phyloP scores from a whole-genome alignment of 805 yeast species.

The Cyberlindnera suaveolens region DNA sequence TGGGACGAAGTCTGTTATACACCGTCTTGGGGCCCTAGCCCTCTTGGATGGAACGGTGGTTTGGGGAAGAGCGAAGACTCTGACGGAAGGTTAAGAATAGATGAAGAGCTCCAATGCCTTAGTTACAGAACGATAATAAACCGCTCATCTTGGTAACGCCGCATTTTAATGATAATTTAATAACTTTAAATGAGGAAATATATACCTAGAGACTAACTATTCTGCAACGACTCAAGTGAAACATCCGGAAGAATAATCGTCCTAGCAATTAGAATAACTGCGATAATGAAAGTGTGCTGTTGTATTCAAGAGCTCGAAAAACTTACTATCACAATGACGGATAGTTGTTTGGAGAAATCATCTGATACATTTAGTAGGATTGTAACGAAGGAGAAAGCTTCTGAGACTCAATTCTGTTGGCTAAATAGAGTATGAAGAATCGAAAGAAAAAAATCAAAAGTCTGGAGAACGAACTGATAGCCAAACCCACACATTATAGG shows the following conservation, averaged over 20 bases:
- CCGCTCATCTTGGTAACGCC: not conserved
- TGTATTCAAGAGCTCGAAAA: too few species aligned
- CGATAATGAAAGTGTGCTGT: too few species aligned
- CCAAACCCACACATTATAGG: conserved; percentile 54
- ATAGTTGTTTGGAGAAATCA: conserved; percentile 53
- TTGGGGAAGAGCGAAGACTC: conserved; percentile 22
- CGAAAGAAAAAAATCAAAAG: conserved; percentile 45
- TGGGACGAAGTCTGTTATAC: conserved; percentile 47
- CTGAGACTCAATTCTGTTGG: conserved; percentile 78
- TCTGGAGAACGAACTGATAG: conserved; percentile 54
- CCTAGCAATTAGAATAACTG: too few species aligned
- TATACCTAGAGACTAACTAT: too few species aligned
- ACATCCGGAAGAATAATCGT: too few species aligned
- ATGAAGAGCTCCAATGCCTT: conserved; percentile 12
- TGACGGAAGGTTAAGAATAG: conserved; percentile 22
- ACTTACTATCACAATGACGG: too few species aligned
- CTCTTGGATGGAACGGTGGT: conserved; percentile 36
- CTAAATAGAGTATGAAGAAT: conserved; percentile 83
- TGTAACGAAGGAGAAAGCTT: conserved; percentile 55
- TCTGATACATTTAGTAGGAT: conserved; percentile 74
- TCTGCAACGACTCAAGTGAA: too few species aligned
- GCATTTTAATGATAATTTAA: not conserved
- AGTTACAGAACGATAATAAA: conserved; percentile 9
- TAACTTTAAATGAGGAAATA: too few species aligned
- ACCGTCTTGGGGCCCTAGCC: conserved; percentile 59